A percentile compares a stretch with the other conserved stretches of the same genome.
phyloP scores from a whole-genome alignment of 257 asterid species.

The Ehretia macrophylla region DNA sequence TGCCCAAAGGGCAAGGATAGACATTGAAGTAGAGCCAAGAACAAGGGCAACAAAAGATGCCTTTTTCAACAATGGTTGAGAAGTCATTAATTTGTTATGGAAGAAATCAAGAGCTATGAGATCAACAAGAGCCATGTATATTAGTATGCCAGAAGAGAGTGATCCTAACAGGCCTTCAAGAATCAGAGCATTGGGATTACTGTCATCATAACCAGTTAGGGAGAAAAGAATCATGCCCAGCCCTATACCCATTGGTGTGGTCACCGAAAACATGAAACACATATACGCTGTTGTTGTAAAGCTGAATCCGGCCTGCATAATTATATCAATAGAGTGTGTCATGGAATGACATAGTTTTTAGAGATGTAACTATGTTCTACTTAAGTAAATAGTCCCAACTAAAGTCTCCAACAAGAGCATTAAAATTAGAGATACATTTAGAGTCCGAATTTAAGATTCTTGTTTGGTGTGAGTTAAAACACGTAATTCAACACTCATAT shows the following conservation, averaged over 20 bases:
- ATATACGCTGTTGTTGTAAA: constrained; percentile 34
- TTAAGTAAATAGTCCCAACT: too few relatives aligned
- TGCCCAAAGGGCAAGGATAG: constrained; percentile 46
- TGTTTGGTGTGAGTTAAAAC: too few relatives aligned
- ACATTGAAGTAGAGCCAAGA: constrained; percentile 41
- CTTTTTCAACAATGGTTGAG: constrained; percentile 27
- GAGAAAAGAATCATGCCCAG: constrained; percentile 36
- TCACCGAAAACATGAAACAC: constrained; percentile 42
- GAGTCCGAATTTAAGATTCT: too few relatives aligned
- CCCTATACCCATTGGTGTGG: constrained; percentile 37
- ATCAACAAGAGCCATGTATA: constrained; percentile 43
- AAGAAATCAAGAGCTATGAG: constrained; percentile 44
- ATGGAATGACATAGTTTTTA: too few relatives aligned
- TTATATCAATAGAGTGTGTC: too few relatives aligned
- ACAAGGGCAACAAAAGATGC: constrained; percentile 34
- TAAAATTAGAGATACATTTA: too few relatives aligned
- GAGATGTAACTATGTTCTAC: too few relatives aligned
- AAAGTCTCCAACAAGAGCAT: too few relatives aligned
- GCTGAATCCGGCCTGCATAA: constrained; percentile 41
- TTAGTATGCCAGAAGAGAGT: constrained; percentile 34
- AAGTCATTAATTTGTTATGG: constrained; percentile 37
- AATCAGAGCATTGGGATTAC: constrained; percentile 35
- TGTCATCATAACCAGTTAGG: constrained; percentile 35
- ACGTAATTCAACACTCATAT: too few relatives aligned
- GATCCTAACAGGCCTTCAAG: constrained; percentile 40